Base-by-base conservation (phyloP, 805 yeast species). In the Wickerhamiella australiensis region DNA sequence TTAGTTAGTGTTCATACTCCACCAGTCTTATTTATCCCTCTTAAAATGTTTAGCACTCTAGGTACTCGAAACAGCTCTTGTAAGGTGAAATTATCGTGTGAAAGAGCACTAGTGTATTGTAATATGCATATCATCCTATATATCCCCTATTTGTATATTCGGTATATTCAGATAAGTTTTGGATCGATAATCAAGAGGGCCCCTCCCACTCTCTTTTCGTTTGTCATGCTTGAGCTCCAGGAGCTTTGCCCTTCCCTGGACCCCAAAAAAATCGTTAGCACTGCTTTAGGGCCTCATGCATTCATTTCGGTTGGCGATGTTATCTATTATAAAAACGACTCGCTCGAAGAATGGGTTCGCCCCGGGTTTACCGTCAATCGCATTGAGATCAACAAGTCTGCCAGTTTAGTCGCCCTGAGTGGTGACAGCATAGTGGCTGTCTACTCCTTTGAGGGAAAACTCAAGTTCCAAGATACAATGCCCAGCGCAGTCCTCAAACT, bases 331-430 rank as follows among this genome's bases (percentile, higher is more conserved):
- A 41, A 27, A 29, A n/a, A 5, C 25, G 17, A 18, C 7, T 7
- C 15, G 2, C 26, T 47, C n/a, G 17, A 25, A 13, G 33, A 42
- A 18, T 42, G 46, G 42, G 25, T 5, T 12, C 31, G 21, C 6
- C 42, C 27, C 6, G 37, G 33, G 7, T 48, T 44, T 38, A n/a
- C 26, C 5, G 42, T 40, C 41, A 15, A 13, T n/a, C 22, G 29
- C 18, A 46, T 76, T 18, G 56, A 57, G 18, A 51, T 72, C 48
- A 76, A 76, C 57, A 50, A 57, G 3, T 58, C 68, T 33, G 77
- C 73, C 3, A 64, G 70, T 0, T 59, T 70, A 4, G 51, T 77
- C 46, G 78, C 76, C 1, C 56, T 68, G 2, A 60, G 67, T n/a
- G 70, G 74, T 4, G 59, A 56, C 1, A 8, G 47, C 4, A 56